Evolutionary conservation across 139 green algal species (phyloP), one percentile per base, ranked within the genome.

Genomic region (Coelastrella sp.): DNA sequence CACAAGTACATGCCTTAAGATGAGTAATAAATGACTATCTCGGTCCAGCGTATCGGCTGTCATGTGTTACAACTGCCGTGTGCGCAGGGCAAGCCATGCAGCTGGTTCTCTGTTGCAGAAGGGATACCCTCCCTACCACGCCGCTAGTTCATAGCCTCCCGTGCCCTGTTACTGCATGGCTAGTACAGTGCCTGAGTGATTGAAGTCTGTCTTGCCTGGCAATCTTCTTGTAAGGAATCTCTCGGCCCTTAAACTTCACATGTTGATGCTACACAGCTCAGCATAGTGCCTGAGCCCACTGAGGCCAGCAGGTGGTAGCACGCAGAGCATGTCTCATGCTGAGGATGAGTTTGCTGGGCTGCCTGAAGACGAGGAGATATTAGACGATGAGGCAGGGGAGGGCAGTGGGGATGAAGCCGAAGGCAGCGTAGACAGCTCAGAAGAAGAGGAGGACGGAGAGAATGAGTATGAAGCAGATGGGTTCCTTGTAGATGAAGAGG

Each of bases 401-500:
- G 89, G 86, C 20, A 76, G 84, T 4, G 81, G 23, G 8, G 54
- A 77, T 13, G 86, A 92, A 16, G 86, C 77, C 19, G 89, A 90
- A 20, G 80, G 66, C 16, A 88, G 83, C 32, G 76, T 58, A 66
- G 80, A 91, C 58, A 80, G 83, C 13, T 78, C 75, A n/a, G 91
- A 92, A 17, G 89, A 89, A 58, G 92, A 94, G 58, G 92, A 94
- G 54, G 92, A 86, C 20, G 87, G 71, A 5, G 68, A 91, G 14
- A 88, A 93, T 57, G 91, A 93, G 76, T 91, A 92, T 23, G 91
- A 92, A 66, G 89, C 59, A 58, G 88, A 91, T 79, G 88, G 80
- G 19, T 91, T 91, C 73, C 32, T 94, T 6, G 92, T 92, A 20
- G 90, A 91, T 86, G 94, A 92, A 54, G 92, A 89, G n/a, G 91